A percentile compares a stretch with the other conserved stretches of the same genome.
These are phyloP conservation scores for Plasmodium knowlesi DNA, from an alignment of 169 alveolate species.

Conservation along the genomic window DNA sequence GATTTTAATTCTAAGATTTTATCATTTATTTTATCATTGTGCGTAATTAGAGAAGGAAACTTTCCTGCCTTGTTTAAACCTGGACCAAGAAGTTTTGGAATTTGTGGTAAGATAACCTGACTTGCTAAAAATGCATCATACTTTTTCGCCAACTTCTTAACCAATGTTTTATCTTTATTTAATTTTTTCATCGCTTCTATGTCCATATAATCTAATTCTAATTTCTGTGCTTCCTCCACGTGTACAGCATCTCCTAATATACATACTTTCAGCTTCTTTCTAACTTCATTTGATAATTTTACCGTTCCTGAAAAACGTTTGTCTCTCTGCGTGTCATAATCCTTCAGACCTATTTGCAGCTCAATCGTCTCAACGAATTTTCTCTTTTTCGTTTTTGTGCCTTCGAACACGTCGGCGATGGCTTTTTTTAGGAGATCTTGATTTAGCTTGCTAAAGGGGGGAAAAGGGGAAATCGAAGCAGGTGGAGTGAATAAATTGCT, in stretches of 20 bases:
- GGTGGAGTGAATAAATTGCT: neutral
- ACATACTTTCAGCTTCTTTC: slow-evolving; percentile 96
- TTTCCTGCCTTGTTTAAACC: slow-evolving; percentile 99
- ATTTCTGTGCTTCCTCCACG: slow-evolving; percentile 97
- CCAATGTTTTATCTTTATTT: slow-evolving; percentile 98
- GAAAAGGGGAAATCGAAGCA: neutral
- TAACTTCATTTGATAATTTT: slow-evolving; percentile 97
- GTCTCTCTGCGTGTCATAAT: slow-evolving; percentile 99
- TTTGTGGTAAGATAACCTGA: slow-evolving; percentile 97
- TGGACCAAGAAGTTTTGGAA: slow-evolving; percentile 99
- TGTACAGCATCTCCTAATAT: slow-evolving; percentile 99
- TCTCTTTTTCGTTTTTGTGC: slow-evolving; percentile 94
- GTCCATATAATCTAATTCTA: slow-evolving; percentile 97
- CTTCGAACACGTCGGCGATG: slow-evolving; percentile 93
- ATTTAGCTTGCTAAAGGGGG: slow-evolving; percentile 84
- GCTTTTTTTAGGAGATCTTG: slow-evolving; percentile 90
- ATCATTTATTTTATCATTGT: slow-evolving; percentile 95
- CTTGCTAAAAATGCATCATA: slow-evolving; percentile 98
- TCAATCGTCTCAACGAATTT: slow-evolving; percentile 99
- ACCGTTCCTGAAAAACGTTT: slow-evolving; percentile 99
- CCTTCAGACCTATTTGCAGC: slow-evolving; percentile 99
- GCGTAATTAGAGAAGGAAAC: slow-evolving; percentile 99
- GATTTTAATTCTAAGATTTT: slow-evolving; percentile 97
- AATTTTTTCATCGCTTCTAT: slow-evolving; percentile 98
- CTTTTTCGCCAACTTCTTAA: slow-evolving; percentile 97